Base-by-base conservation (phyloP, 2,329 filamentous ascomycete species). In the Tolypocladium album region DNA sequence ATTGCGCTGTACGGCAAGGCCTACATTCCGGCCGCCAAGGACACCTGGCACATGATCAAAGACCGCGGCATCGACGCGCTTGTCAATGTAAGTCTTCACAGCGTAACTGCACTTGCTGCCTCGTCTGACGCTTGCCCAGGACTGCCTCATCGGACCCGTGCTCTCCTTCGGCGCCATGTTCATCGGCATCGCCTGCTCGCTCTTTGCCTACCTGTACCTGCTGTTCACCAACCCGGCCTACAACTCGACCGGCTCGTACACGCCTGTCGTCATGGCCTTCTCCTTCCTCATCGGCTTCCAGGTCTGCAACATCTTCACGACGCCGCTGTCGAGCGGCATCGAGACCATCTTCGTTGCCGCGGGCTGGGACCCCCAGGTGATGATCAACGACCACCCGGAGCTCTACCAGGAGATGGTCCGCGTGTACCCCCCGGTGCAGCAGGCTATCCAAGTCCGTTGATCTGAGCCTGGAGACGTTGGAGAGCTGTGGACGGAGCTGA, bases 1-100 rank as follows among this genome's bases (percentile, higher is more conserved):
- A 96, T 97, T 69, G 92, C 93, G 0, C 79, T 97, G 0, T 97
- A 97, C 70, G 93, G 93, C 22, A 95, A 95, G 72, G 77, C 88
- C 0, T 97, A 97, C 70, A 82, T 97, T 59, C 80, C 85, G 1
- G 89, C 92, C 0, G 92, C 92, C 42, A 96, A 95, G 75, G 90
- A 90, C 66, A 96, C 91, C 0, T 96, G 91, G 90, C 85, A 69
- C 61, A 90, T 96, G 88, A 92, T 96, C 78, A 93, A 92, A 72
- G 85, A 95, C 68, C 89, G 93, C 39, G 93, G 93, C 36, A 87
- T 97, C 62, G 92, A 97, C 67, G 92, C 90, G 0, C 82, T 97
- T 1, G 82, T 96, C 67, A 96, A 96, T 69, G 76, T 77, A 67
- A 68, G 75, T 64, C 11, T 22, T 0, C 4, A 6, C 0, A 2